Base-by-base conservation (phyloP, 1,139 yeast genomes). In the Pichia norvegensis region DNA sequence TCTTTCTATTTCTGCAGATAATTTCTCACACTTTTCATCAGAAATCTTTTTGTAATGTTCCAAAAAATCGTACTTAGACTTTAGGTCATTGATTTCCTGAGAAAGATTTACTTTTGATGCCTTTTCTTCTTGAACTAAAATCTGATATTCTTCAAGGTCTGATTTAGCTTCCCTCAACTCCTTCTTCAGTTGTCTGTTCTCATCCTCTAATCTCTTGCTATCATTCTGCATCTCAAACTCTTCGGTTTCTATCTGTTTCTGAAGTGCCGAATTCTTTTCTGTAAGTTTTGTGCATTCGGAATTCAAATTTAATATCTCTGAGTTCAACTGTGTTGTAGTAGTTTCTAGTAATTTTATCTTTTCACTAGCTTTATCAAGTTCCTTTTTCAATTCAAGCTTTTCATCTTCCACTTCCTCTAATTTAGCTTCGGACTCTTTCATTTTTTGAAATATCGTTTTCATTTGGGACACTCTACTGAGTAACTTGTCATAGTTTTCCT, bases 401-500 rank as follows among this genome's bases (percentile, higher is more conserved):
- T 47, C 48, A 16, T 22, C 43, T 54, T 77, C 79, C 0, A 80
- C 68, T 37, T 68, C 69, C 43, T 80, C 83, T 36, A 88, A 68
- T 54, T 87, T 95, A 10, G 72, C 71, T 53, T 92, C 84, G 0
- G 94, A 72, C 50, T 78, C 81, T 58, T 83, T 83, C 87, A 83
- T 81, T 55, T 83, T 82, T 47, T 73, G 74, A 61, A 85, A 84
- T 2, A 83, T 74, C 0, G 84, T 68, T 58, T 85, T 87, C 85
- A 92, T 87, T 2, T 85, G 79, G 1, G 95, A 78, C 29, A 92
- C 69, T 60, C 85, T 77, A 52, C 80, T 82, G 48, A 88, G 67
- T 20, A 92, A 67, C n/a, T 74, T 72, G 53, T 87, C 86, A 61
- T 90, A 87, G 50, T 84, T 85, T 10, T 75, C 72, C 55, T 85